Base-by-base conservation (phyloP, 2,329 filamentous ascomycete genomes). In the Phaeosphaeria sp. region DNA sequence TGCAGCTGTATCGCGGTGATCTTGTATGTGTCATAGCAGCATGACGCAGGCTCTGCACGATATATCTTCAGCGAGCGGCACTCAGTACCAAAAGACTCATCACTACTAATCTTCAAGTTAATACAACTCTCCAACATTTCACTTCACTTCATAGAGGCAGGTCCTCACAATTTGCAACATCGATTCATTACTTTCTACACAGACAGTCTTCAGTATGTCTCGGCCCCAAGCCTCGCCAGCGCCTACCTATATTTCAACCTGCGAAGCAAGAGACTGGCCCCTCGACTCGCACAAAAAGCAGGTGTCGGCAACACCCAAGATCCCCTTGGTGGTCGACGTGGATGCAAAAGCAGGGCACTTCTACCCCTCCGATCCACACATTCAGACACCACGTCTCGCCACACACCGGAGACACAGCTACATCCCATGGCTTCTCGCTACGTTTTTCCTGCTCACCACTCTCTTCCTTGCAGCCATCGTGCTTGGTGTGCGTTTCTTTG, bases 401-500 rank as follows among this genome's bases (percentile, higher is more conserved):
- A 45, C 39, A 18, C 39, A 49, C 55, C 53, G 21, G 43, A 58
- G 57, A 52, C 49, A 54, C 9, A 49, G 61, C n/a, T 44, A 66
- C 11, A 53, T 73, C 36, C 66, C 69, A 21, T 74, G 71, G 68
- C 42, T 66, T 30, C 59, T 74, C 25, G 64, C 59, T 39, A n/a
- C 45, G 33, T 18, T 72, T 11, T 68, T 72, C 57, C 66, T 72
- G 36, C 43, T 70, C 21, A 59, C 47, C 2, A 67, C 65, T 2
- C 33, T 67, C 8, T 73, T 66, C 66, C 67, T 59, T 53, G 66
- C 59, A 20, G 67, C 63, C 21, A 64, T 71, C 33, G 57, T 63
- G 8, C 43, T 70, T 21, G 68, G 65, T 8, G 59, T 61, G 15
- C 57, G 60, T 2, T 61, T 70, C 24, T 51, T 68, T 8, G 55